These are phyloP conservation scores for Scutellaria galericulata DNA, from an alignment of 257 asterid species.

Conservation along the genomic window DNA sequence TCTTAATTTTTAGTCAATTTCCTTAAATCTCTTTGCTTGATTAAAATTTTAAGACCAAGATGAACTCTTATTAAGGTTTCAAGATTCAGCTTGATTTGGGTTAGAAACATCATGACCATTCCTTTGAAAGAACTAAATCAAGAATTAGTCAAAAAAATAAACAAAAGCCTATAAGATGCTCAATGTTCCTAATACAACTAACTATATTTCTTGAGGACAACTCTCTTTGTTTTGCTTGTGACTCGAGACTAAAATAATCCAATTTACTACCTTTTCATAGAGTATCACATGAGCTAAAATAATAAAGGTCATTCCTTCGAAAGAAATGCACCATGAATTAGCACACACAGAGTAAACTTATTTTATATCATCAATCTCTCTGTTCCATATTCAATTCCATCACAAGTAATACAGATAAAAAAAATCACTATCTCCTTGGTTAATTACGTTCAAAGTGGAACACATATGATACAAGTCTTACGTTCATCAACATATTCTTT, in stretches of 20 bases:
- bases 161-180: not conserved
- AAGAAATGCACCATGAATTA: slow-evolving; percentile 20
- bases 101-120: slow-evolving; percentile 22
- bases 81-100: slow-evolving; percentile 10
- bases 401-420: slow-evolving; percentile 7
- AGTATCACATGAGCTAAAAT: not conserved
- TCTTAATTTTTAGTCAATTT: slow-evolving; percentile 23
- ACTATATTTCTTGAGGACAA: not conserved
- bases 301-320: slow-evolving; percentile 16
- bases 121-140: slow-evolving; percentile 18
- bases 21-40: slow-evolving; percentile 18
- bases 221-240: slow-evolving; percentile 11
- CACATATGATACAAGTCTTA: not conserved
- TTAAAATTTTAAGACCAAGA: slow-evolving; percentile 12
- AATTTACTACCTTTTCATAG: slow-evolving; percentile 21
- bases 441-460: slow-evolving; percentile 20
- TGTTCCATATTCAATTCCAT: not conserved
- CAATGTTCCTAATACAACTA: slow-evolving; percentile 25
- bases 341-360: not conserved
- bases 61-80: slow-evolving; percentile 15
- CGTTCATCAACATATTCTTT: slow-evolving; percentile 13
- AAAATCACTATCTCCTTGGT: not conserved
- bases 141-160: not conserved
- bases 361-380: not conserved
- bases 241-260: slow-evolving; percentile 23